phyloP scores from a whole-genome alignment of 1,139 yeast genomes.

The Sugiyamaella pinicola region DNA sequence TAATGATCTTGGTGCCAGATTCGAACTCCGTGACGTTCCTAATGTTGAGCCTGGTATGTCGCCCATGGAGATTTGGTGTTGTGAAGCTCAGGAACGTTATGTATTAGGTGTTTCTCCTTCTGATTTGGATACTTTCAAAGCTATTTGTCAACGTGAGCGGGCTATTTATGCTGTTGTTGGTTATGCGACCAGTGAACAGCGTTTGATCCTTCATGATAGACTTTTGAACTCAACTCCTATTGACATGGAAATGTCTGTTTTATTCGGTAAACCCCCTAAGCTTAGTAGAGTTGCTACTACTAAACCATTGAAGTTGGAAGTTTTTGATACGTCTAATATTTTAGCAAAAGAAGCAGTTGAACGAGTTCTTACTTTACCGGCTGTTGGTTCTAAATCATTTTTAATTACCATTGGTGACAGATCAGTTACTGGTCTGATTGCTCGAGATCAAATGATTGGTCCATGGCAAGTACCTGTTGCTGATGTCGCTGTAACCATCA shows the following conservation, averaged over 20 bases:
- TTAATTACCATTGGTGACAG: slow-evolving; percentile 97
- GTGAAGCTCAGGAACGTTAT: slow-evolving; percentile 98
- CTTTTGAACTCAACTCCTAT: slow-evolving; percentile 80
- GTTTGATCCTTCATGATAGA: slow-evolving; percentile 78
- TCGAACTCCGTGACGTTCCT: slow-evolving; percentile 88
- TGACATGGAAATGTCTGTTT: slow-evolving; percentile 93
- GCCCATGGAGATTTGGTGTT: slow-evolving; percentile 99
- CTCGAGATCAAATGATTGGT: slow-evolving; percentile 98
- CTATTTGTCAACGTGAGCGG: slow-evolving; percentile 91
- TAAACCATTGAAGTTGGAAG: slow-evolving; percentile 58
- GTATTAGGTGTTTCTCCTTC: slow-evolving; percentile 89
- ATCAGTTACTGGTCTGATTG: slow-evolving; percentile 92
- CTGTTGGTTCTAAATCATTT: slow-evolving; percentile 95
- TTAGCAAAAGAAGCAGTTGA: slow-evolving; percentile 61
- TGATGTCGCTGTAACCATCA: slow-evolving; percentile 96
- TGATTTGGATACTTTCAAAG: slow-evolving; percentile 69
- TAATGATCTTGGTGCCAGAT: slow-evolving; percentile 89
- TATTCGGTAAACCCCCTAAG: slow-evolving; percentile 97
- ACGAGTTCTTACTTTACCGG: slow-evolving; percentile 85
- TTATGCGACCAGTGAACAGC: slow-evolving; percentile 83
- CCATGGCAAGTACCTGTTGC: slow-evolving; percentile 99
- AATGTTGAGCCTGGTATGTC: slow-evolving; percentile 98
- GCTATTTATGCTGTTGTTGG: slow-evolving; percentile 97
- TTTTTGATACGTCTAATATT: slow-evolving; percentile 46
- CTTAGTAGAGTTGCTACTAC: slow-evolving; percentile 80